phyloP scores from a whole-genome alignment of 2,329 filamentous ascomycete species.

The Cordyceps cateniannulata region DNA sequence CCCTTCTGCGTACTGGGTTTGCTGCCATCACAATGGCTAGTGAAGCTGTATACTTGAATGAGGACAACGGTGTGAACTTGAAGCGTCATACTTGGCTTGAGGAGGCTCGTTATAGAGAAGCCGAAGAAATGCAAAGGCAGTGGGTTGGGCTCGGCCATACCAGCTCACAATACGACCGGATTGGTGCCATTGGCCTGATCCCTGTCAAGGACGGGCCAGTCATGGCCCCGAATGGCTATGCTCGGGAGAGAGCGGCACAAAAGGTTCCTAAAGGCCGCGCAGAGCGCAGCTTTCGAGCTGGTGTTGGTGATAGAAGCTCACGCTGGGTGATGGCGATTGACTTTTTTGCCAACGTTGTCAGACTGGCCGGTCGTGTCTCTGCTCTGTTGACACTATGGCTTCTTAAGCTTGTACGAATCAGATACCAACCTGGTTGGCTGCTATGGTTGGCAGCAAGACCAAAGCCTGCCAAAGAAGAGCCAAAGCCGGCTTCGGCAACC shows the following conservation, averaged over 20 bases:
- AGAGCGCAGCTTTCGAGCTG: conserved; percentile 47
- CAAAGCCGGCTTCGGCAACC: conserved; percentile 8
- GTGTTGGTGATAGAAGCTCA: conserved; percentile 74
- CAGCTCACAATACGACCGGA: conserved; percentile 43
- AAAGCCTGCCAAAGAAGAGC: conserved; percentile 20
- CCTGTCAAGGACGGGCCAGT: conserved; percentile 43
- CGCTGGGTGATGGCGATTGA: conserved; percentile 71
- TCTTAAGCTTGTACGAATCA: conserved; percentile 39
- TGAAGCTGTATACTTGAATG: conserved; percentile 92
- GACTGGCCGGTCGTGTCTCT: conserved; percentile 26
- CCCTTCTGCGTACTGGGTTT: conserved; percentile 79
- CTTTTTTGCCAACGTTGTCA: conserved; percentile 68
- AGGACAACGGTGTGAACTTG: conserved; percentile 70
- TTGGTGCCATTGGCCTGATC: conserved; percentile 49
- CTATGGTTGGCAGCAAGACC: conserved; percentile 43
- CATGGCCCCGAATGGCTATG: conserved; percentile 52
- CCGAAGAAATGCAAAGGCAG: conserved; percentile 54
- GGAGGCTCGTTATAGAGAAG: conserved; percentile 72
- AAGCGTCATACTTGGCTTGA: conserved; percentile 84
- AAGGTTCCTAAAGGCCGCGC: conserved; percentile 42
- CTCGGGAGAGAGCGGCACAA: conserved; percentile 62
- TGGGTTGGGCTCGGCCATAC: conserved; percentile 41
- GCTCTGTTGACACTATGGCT: conserved; percentile 46
- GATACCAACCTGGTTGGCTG: conserved; percentile 44
- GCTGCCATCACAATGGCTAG: conserved; percentile 86